Base-by-base conservation (phyloP, 768 basidiomycete genomes). In the Rhodotorula toruloides region DNA sequence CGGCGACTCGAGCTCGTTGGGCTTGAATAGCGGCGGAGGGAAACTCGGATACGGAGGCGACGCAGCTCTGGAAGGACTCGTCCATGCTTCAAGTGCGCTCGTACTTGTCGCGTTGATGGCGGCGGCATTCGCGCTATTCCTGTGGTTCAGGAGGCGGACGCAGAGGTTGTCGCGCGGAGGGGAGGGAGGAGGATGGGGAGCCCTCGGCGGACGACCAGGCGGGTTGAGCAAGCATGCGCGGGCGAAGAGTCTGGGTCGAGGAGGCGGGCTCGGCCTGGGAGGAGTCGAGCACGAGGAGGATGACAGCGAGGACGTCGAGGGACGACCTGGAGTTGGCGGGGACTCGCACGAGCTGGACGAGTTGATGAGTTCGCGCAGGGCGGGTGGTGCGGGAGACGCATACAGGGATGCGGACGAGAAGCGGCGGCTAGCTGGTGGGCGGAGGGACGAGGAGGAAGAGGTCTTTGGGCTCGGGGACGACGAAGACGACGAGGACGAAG, bases 301-400 rank as follows among this genome's bases (percentile, higher is more conserved):
- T 37, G 54, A 49, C 12, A 49, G 19, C 43, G 56, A 54, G 34
- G 27, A 37, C 11, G 58, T 36, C 47, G 29, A 53, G 42, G 14
- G 63, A 48, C 31, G 12, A 12, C 13, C 40, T 29, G 47, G 47
- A 37, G 52, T 9, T 21, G 52, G 32, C 36, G 44, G 39, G 3
- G 61, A 54, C n/a, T 29, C 54, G 31, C 67, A 71, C 37, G 69
- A 71, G 58, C 31, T 71, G 21, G 69, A 71, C 39, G 69, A 66
- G 53, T 29, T 71, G 43, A 62, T 71, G 48, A 27, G 13, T 14
- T 46, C 31, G 39, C 39, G 58, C 1, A 29, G 47, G 14, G 48
- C 14, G 8, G 39, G 31, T 21, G 48, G 29, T 8, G 17, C 34
- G 54, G 34, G 25, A 22, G 16, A 21, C 50, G 44, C n/a, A 10